Conservation (phyloP, 306 rosid species). For the Prinsepia uniflora region DNA sequence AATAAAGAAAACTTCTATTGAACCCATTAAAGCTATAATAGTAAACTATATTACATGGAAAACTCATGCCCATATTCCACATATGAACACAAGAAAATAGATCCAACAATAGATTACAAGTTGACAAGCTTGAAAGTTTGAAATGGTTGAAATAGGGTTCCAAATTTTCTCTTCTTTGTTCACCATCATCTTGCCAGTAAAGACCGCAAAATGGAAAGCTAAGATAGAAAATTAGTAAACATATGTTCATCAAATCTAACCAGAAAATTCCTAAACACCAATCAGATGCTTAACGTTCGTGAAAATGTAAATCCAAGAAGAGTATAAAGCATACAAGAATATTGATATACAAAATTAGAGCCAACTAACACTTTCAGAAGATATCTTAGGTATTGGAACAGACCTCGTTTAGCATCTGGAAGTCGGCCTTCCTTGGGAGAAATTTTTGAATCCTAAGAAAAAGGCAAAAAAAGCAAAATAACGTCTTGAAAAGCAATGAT, state of each 20-base stretch:
- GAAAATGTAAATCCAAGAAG: neutral
- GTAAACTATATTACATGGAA: neutral
- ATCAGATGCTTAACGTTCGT: neutral
- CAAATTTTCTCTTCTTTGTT: neutral
- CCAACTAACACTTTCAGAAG: neutral
- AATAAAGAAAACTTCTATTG: neutral
- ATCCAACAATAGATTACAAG: neutral
- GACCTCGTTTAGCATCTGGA: conserved; percentile 84
- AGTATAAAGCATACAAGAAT: neutral
- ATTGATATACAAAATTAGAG: neutral
- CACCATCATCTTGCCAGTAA: neutral
- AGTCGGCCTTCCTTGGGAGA: conserved; percentile 78
- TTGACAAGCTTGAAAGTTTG: neutral
- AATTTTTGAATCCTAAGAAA: conserved; percentile 61
- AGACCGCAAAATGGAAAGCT: neutral
- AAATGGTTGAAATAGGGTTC: too few relatives aligned
- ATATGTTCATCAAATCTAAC: neutral
- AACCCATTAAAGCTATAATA: neutral
- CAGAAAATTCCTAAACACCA: neutral
- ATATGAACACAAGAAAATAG: neutral
- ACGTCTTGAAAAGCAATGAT: conserved; percentile 10
- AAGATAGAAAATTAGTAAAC: neutral
- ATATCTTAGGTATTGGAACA: conserved; percentile 5
- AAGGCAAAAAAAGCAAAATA: neutral
- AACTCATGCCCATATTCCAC: neutral